Percentiles rank a stretch among this genome's conserved stretches.
Evolutionary conservation across 495 filamentous ascomycete genomes (phyloP).

Genomic region (Oidiodendron maius): DNA sequence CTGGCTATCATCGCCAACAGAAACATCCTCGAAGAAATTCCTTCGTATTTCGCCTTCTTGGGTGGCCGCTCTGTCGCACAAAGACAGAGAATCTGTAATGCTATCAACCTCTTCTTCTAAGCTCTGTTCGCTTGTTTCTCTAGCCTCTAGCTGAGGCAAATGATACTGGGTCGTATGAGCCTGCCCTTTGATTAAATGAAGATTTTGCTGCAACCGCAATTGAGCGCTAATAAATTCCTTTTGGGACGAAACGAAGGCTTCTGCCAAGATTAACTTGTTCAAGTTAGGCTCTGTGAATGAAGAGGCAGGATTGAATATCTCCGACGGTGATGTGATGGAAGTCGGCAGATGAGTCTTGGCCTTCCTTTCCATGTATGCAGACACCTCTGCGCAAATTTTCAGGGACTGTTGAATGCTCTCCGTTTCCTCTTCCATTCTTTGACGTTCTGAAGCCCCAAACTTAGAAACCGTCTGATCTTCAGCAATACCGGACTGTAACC

Average conservation of each 20-base stretch:
- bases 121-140: background rate
- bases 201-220: background rate
- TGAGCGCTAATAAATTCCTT: background rate
- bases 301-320: background rate
- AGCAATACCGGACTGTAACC: conserved; percentile 14
- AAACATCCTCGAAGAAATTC: conserved; percentile 25
- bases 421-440: background rate
- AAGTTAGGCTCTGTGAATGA: background rate
- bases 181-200: conserved; percentile 12
- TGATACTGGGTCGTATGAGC: background rate
- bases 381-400: background rate
- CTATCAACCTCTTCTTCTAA: conserved; percentile 11
- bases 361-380: background rate
- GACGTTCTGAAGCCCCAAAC: background rate
- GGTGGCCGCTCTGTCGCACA: conserved; percentile 17
- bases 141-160: background rate
- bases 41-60: conserved; percentile 10
- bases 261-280: background rate
- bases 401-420: conserved; percentile 2
- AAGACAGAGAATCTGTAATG: conserved; percentile 18
- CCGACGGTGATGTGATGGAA: background rate
- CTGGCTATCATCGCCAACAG: conserved; percentile 20
- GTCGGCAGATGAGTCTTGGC: background rate
- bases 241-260: background rate
- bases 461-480: conserved; percentile 7